A percentile compares a stretch with the other conserved stretches of the same genome.
These are phyloP conservation scores for Westerdykella aurantiaca DNA, from an alignment of 2,329 filamentous ascomycete species.

Conservation along the genomic window DNA sequence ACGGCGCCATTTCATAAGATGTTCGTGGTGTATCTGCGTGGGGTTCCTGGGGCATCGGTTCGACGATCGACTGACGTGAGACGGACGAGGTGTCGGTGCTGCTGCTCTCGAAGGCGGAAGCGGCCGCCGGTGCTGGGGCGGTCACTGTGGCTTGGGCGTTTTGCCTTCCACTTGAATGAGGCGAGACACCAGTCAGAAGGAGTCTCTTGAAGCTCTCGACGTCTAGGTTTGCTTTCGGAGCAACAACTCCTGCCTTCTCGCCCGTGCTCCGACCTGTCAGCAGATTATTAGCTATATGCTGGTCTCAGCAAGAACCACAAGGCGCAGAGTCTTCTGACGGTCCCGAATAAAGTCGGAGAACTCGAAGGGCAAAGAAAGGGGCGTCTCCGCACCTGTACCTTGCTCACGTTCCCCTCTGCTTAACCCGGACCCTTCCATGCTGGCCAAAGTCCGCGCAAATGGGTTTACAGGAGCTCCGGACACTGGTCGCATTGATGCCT, in stretches of 20 bases:
- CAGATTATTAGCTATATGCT: not conserved
- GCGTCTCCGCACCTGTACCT: constrained; percentile 2
- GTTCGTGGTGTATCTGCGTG: constrained; percentile 51
- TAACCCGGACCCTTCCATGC: constrained; percentile 24
- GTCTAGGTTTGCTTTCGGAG: constrained; percentile 52
- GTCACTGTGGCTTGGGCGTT: constrained; percentile 18
- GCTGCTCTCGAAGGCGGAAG: constrained; percentile 41
- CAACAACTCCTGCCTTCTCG: constrained; percentile 20
- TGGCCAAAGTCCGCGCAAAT: constrained; percentile 35
- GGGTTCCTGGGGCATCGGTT: constrained; percentile 41
- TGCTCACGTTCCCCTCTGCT: constrained; percentile 12
- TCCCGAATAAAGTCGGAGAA: no score
- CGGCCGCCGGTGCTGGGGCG: constrained; percentile 16
- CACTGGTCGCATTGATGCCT: constrained; percentile 11
- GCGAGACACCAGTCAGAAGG: constrained; percentile 65
- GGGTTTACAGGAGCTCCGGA: constrained; percentile 31
- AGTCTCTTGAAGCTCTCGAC: constrained; percentile 73
- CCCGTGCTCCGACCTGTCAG: constrained; percentile 20
- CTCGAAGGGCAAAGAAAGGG: no score
- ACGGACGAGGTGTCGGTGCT: constrained; percentile 55
- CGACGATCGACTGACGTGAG: constrained; percentile 55
- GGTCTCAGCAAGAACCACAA: no score
- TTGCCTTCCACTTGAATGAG: constrained; percentile 24
- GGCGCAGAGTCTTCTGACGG: no score
- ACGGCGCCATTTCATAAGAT: constrained; percentile 53